A percentile compares a stretch with the other conserved stretches of the same genome.
Evolutionary conservation across 345 rosid genomes (phyloP).

Genomic region (Nephelium lappaceum): DNA sequence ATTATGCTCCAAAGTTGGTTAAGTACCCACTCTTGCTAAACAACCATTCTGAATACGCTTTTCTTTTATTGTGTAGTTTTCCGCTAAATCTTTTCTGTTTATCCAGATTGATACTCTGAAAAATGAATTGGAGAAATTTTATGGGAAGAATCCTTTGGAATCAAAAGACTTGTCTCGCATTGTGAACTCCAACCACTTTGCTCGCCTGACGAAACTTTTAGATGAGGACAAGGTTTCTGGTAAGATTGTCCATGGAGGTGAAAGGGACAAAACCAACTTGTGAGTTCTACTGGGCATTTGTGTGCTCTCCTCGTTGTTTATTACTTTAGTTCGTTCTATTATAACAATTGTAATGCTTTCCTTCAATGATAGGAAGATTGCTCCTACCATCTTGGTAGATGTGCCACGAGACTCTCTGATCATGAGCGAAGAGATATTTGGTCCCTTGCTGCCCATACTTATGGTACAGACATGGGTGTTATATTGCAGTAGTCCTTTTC

Average conservation of each 20-base stretch:
- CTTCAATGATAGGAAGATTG: slow-evolving; percentile 56
- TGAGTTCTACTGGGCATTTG: slow-evolving; percentile 41
- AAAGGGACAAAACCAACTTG: slow-evolving; percentile 68
- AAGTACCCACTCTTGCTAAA: slow-evolving; percentile 26
- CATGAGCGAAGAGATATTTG: slow-evolving; percentile 94
- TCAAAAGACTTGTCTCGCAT: slow-evolving; percentile 86
- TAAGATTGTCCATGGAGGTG: slow-evolving; percentile 81
- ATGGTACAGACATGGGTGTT: slow-evolving; percentile 40
- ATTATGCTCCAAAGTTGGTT: slow-evolving; percentile 75
- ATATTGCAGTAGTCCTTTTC: background rate
- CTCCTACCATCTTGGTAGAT: slow-evolving; percentile 90
- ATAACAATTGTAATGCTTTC: slow-evolving; percentile 8
- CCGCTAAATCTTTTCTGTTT: slow-evolving; percentile 22
- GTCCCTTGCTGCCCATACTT: slow-evolving; percentile 91
- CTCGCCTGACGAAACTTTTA: slow-evolving; percentile 68
- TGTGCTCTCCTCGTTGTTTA: background rate
- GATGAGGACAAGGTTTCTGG: slow-evolving; percentile 86
- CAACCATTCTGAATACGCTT: background rate
- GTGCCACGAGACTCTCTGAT: slow-evolving; percentile 74
- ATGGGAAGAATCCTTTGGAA: slow-evolving; percentile 74
- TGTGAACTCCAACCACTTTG: slow-evolving; percentile 78
- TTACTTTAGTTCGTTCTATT: slow-evolving; percentile 2
- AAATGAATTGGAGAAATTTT: slow-evolving; percentile 65
- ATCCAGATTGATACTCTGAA: slow-evolving; percentile 66
- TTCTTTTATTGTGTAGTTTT: slow-evolving; percentile 15